phyloP scores from a whole-genome alignment of 2,329 filamentous ascomycete species.

The Fusarium sambucinum region DNA sequence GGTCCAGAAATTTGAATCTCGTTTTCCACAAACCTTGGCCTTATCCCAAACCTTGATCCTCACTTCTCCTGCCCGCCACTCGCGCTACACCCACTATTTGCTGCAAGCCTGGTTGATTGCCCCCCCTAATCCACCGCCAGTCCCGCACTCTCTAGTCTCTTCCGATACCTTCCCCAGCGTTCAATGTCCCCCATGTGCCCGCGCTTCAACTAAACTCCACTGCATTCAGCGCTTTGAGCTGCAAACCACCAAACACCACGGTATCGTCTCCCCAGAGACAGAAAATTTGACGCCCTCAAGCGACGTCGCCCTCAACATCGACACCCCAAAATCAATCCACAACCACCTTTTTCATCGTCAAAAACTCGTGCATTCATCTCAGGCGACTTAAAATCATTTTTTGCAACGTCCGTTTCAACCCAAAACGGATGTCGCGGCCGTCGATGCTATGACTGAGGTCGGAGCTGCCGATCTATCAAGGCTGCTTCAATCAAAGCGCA shows the following conservation, averaged over 20 bases:
- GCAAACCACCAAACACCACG: constrained; percentile 39
- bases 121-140: constrained; percentile 32
- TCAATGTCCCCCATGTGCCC: constrained; percentile 28
- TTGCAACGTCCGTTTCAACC: constrained; percentile 67
- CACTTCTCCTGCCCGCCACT: constrained; percentile 30
- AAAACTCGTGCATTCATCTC: constrained; percentile 49
- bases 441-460: constrained; percentile 79
- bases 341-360: constrained; percentile 51
- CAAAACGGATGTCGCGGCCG: constrained; percentile 77
- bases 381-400: constrained; percentile 36
- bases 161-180: constrained; percentile 31
- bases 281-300: constrained; percentile 52
- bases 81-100: constrained; percentile 31
- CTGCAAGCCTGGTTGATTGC: constrained; percentile 32
- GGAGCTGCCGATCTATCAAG: constrained; percentile 73
- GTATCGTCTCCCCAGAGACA: constrained; percentile 43
- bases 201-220: constrained; percentile 40
- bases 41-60: constrained; percentile 39
- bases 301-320: constrained; percentile 49
- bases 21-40: constrained; percentile 34
- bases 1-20: constrained; percentile 31
- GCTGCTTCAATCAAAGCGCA: constrained; percentile 74
- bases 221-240: constrained; percentile 42
- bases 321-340: constrained; percentile 51
- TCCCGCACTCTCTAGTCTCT: constrained; percentile 16